Base-by-base conservation (phyloP, 192 early-diverging fungal species). In the Rhizophagus prolifer region DNA sequence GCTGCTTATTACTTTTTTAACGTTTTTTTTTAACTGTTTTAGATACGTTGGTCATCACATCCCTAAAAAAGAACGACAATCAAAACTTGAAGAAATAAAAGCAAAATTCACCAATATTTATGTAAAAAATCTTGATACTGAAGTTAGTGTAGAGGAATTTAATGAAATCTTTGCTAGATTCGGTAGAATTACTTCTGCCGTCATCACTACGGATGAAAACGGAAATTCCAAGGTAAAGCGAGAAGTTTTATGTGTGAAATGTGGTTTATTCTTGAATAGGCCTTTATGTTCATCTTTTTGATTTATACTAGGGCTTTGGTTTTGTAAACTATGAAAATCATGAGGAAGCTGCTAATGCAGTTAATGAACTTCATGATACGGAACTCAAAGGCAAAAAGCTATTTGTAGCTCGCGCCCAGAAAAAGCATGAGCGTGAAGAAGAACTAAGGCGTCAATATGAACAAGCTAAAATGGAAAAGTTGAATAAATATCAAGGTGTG, bases 401-500 rank as follows among this genome's bases (percentile, higher is more conserved):
- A 61, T 99, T 93, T 82, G 97, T 99, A 38, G 86, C 93, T 78
- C 96, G 98, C 75, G 98, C 98, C 75, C 97, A 99, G 86, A 99
- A 98, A 95, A 97, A 98, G 90, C 82, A 86, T 36, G 98, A 99
- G 88, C 94, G 98, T 78, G 94, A 95, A 81, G 95, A 96, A 85
- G 98, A 99, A 85, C 91, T 99, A 74, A 90, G 95, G 80, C 87
- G 86, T 72, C 96, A 97, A 87, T 98, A 97, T 87, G 97, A 99
- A 86, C 92, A 93, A 82, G 90, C 95, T 77, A 91, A 95, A 82
- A 86, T 92, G 85, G 98, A 99, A 88, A 96, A 97, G 88, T 83
- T 96, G 60, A 94, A 87, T 92, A 97, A 97, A 90, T 98, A 95
- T 90, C 96, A 99, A 89, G 96, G 95, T 77, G 96, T 95, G 80